Conservation (phyloP, 163 green algal genomes). For the Trebouxia gelatinosa region DNA sequence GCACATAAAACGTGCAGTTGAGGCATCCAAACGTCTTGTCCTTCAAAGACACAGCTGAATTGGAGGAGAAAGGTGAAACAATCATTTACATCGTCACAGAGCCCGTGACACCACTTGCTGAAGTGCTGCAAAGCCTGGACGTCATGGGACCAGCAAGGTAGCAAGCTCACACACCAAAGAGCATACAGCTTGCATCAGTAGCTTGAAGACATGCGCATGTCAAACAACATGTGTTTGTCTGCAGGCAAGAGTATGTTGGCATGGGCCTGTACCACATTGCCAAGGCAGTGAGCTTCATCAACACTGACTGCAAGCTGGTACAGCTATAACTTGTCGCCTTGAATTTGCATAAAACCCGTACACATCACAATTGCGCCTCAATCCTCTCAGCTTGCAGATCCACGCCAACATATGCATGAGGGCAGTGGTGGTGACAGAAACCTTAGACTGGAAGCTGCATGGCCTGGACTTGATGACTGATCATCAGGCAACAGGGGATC, state of each 20-base stretch:
- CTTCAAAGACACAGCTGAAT: slow-evolving; percentile 88
- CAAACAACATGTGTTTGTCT: not conserved
- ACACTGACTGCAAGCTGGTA: slow-evolving; percentile 95
- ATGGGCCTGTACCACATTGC: slow-evolving; percentile 90
- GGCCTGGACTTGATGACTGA: slow-evolving; percentile 92
- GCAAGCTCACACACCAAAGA: not conserved
- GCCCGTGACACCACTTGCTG: slow-evolving; percentile 74
- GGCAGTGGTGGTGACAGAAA: slow-evolving; percentile 86
- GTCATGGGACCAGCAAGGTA: slow-evolving; percentile 65
- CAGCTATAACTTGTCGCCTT: not conserved
- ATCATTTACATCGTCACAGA: slow-evolving; percentile 96
- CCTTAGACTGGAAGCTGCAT: slow-evolving; percentile 94
- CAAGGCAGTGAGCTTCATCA: slow-evolving; percentile 93
- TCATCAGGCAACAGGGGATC: slow-evolving; percentile 50
- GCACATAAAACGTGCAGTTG: slow-evolving; percentile 55
- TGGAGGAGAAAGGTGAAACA: slow-evolving; percentile 71
- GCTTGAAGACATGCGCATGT: not conserved
- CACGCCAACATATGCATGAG: slow-evolving; percentile 91
- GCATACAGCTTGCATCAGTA: not conserved
- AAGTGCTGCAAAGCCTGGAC: slow-evolving; percentile 72
- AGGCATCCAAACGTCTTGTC: slow-evolving; percentile 92
- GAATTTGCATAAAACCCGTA: not conserved
- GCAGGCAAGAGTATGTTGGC: slow-evolving; percentile 82
- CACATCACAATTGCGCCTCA: not conserved
- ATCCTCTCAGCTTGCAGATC: slow-evolving; percentile 53